phyloP scores from a whole-genome alignment of 352 stramenopile species.

The Plasmopara muralis region DNA sequence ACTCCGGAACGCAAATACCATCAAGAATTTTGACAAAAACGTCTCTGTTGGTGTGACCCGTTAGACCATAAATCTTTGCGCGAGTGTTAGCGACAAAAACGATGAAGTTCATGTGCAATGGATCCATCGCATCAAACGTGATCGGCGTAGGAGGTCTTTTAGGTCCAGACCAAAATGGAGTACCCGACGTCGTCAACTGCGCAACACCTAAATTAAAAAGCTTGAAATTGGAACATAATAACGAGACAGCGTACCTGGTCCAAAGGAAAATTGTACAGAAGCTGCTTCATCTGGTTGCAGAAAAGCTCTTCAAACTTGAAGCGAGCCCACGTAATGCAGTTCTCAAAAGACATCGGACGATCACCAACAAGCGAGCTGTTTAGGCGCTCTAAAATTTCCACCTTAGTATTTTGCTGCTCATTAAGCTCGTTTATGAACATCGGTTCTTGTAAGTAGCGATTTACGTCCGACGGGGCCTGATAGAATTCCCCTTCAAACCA shows the following conservation, averaged over 20 bases:
- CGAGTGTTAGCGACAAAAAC: constrained; percentile 92
- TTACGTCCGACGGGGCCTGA: constrained; percentile 94
- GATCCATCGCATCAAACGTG: constrained; percentile 87
- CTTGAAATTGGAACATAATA: background rate
- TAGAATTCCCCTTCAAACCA: constrained; percentile 99
- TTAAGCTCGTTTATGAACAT: constrained; percentile 91
- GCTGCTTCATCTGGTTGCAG: constrained; percentile 96
- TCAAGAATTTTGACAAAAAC: constrained; percentile 71
- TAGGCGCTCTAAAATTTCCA: constrained; percentile 93
- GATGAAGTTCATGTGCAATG: constrained; percentile 95
- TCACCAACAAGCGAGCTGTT: constrained; percentile 91
- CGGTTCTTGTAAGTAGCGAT: constrained; percentile 83
- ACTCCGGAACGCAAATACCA: constrained; percentile 89
- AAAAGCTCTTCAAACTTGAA: constrained; percentile 98
- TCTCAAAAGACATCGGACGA: constrained; percentile 90
- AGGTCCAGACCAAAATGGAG: constrained; percentile 97
- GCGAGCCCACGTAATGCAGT: constrained; percentile 97
- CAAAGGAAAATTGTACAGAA: constrained; percentile 98
- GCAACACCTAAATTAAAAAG: background rate
- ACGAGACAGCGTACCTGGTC: constrained; percentile 66
- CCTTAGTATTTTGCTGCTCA: constrained; percentile 95
- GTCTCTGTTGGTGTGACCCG: constrained; percentile 45
- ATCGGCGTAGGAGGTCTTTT: constrained; percentile 95
- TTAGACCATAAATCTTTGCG: constrained; percentile 93
- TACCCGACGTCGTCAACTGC: constrained; percentile 91